These are phyloP conservation scores for Fusarium sp. DNA, from an alignment of 2,329 filamentous ascomycete species.

Conservation along the genomic window DNA sequence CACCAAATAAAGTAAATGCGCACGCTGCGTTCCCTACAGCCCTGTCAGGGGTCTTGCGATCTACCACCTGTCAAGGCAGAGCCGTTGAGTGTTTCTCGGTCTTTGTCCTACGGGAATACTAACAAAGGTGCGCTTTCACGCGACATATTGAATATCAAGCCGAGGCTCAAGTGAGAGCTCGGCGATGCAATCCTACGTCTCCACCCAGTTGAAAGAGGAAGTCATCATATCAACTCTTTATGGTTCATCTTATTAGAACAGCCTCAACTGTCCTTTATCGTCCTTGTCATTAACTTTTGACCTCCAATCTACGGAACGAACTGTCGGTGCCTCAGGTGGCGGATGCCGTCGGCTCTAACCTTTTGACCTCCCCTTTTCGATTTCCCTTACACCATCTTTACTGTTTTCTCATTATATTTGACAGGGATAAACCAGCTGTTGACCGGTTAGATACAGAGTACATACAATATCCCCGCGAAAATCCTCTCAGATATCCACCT, in stretches of 20 bases:
- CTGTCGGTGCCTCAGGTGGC: constrained; percentile 36
- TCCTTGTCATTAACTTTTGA: constrained; percentile 10
- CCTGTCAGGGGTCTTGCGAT: constrained; percentile 37
- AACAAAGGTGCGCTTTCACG: constrained; percentile 28
- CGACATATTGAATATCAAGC: constrained; percentile 26
- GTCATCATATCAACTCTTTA: constrained; percentile 17
- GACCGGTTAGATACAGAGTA: constrained; percentile 30
- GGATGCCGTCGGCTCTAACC: constrained; percentile 27
- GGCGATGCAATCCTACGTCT: constrained; percentile 24
- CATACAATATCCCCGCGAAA: constrained; percentile 39
- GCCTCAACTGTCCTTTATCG: constrained; percentile 15
- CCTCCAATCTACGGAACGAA: constrained; percentile 25
- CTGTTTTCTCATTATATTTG: constrained; percentile 15
- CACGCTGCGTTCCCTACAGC: constrained; percentile 6
- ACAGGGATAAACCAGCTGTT: constrained; percentile 39
- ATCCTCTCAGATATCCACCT: constrained; percentile 34
- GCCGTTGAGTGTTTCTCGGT: neutral
- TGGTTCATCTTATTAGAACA: constrained; percentile 15
- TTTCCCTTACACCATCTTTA: constrained; percentile 41
- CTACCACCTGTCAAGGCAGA: constrained; percentile 35
- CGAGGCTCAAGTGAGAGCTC: constrained; percentile 34
- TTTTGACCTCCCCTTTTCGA: constrained; percentile 22
- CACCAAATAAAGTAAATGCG: constrained; percentile 15
- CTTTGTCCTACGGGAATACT: constrained; percentile 14
- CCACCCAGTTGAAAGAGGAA: constrained; percentile 7